A percentile compares a stretch with the other conserved stretches of the same genome.
These are phyloP conservation scores for Fusarium sp. DNA, from an alignment of 2,329 filamentous ascomycete species.

Conservation along the genomic window DNA sequence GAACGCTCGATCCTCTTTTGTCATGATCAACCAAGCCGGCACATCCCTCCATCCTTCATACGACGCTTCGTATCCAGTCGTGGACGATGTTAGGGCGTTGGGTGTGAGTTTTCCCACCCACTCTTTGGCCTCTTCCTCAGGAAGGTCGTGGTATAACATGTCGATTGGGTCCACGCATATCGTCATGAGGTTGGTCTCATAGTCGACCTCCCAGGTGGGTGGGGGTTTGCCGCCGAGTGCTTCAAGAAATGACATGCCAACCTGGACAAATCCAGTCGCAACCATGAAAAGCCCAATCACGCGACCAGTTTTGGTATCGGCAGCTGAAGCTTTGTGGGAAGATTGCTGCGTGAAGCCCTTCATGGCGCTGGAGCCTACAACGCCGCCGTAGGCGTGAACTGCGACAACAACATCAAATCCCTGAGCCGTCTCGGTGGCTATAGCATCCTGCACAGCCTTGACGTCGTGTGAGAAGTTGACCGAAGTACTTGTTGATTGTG, in stretches of 20 bases:
- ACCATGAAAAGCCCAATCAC: constrained; percentile 61
- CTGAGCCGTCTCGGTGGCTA: constrained; percentile 52
- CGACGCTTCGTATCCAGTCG: constrained; percentile 58
- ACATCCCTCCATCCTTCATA: constrained; percentile 64
- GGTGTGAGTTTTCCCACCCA: constrained; percentile 58
- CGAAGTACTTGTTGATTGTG: constrained; percentile 47
- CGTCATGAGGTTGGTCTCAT: constrained; percentile 57
- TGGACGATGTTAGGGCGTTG: constrained; percentile 60
- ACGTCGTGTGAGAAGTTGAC: constrained; percentile 60
- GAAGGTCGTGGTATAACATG: constrained; percentile 65
- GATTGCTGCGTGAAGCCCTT: constrained; percentile 54
- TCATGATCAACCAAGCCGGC: constrained; percentile 61
- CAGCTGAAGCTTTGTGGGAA: background rate
- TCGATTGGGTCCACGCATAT: constrained; percentile 55
- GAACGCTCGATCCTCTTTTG: constrained; percentile 57
- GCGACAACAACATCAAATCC: constrained; percentile 61
- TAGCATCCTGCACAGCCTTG: constrained; percentile 54
- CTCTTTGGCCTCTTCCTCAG: constrained; percentile 57
- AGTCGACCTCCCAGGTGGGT: constrained; percentile 57
- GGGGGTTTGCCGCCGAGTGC: constrained; percentile 57
- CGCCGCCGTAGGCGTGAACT: constrained; percentile 64
- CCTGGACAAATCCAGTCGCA: constrained; percentile 58
- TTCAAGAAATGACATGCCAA: constrained; percentile 58
- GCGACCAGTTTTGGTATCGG: constrained; percentile 45
- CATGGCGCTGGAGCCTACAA: constrained; percentile 61